Base-by-base conservation (phyloP, 371 early-diverging fungal genomes). In the Saksenaea oblongispora region DNA sequence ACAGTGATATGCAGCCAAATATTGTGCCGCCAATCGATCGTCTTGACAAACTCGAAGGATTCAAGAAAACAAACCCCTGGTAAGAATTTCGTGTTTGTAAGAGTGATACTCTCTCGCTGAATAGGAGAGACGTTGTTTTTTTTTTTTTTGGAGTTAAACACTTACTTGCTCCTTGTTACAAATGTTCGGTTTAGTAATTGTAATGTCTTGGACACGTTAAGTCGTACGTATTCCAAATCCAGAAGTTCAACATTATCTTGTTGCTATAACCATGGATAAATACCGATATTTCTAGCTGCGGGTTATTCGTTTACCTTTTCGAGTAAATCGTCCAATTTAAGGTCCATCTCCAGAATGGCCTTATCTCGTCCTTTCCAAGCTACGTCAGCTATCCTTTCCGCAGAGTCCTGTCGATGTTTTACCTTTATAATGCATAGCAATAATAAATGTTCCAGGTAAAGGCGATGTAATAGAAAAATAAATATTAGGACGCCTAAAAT, bases 311-410 rank as follows among this genome's bases (percentile, higher is more conserved):
- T 34, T 81, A 88, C 89, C 81, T 95, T 94, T 75, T 95, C 96
- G 42, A 97, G 79, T 65, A 97, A 76, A 74, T 97, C 97, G 70
- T 97, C 97, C 34, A 97, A 80, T 63, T 95, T 93, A 67, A 97
- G 83, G 75, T 96, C 95, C 95, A 97, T 95, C 77, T 95, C 95
- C 62, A 97, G 73, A 58, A 97, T 95, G 1, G 98, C 90, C 69
- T 94, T 93, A 53, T 96, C 97, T 14, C 98, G 87, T 22, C 82
- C 91, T 70, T n/a, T 26, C 22, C 51, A 10, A n/a, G 17, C 1
- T 22, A 10, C 10, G 51, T 47, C 10, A 47, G 11, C 9, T 22
- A 22, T 4, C 8, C 22, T 47, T 10, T 3, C 9, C 10, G 1
- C 7, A 3, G 8, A 22, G 18, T 22, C 9, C 3, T 10, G 24